Conservation (phyloP, 148 eudicot species). For the Cornus florida region DNA sequence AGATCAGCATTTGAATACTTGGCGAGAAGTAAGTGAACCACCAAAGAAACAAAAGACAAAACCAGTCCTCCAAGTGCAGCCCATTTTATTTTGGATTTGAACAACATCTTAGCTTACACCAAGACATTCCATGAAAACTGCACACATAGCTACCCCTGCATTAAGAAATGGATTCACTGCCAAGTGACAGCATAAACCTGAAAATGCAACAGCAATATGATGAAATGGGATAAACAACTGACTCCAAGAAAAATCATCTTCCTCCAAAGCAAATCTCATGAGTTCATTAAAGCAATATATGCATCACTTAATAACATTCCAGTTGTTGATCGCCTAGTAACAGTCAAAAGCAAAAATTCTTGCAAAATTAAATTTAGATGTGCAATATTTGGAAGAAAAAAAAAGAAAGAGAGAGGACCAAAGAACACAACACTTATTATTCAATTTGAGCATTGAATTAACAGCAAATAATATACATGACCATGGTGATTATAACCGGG, state of each 20-base stretch:
- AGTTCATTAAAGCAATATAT: background rate
- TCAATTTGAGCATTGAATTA: no score
- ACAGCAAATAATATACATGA: no score
- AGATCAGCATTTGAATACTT: constrained; percentile 54
- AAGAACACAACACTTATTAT: no score
- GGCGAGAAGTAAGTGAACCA: constrained; percentile 65
- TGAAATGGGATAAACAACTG: background rate
- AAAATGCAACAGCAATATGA: background rate
- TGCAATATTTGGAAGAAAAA: no score
- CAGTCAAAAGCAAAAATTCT: background rate
- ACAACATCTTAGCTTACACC: constrained; percentile 45
- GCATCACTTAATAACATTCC: background rate
- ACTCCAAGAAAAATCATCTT: background rate
- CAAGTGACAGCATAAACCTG: constrained; percentile 16
- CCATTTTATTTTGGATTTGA: constrained; percentile 78
- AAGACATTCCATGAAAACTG: constrained; percentile 22
- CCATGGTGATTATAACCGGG: no score
- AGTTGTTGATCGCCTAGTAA: background rate
- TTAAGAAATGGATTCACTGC: constrained; percentile 9
- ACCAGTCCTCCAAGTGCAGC: constrained; percentile 66
- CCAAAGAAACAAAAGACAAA: constrained; percentile 57
- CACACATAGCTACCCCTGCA: constrained; percentile 20
- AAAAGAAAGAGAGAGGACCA: no score
- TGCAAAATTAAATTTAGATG: background rate
- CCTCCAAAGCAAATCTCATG: constrained; percentile 3